Evolutionary conservation across 768 basidiomycete genomes (phyloP), one percentile per base, ranked within the genome.

Genomic region (Gelatoporia subvermispora): DNA sequence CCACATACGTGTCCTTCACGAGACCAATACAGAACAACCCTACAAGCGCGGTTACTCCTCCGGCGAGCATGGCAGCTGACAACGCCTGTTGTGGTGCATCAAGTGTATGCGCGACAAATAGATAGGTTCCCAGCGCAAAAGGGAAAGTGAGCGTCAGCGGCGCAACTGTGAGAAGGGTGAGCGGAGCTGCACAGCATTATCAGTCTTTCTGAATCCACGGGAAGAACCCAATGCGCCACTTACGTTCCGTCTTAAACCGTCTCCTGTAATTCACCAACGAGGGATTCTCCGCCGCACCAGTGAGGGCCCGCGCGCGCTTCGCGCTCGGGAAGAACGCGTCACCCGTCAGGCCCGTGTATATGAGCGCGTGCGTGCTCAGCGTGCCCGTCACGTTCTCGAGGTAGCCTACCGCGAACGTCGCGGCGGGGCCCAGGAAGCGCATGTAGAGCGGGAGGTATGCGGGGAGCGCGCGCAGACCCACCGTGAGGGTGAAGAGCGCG

Each of bases 31-130:
- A 91, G 57, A 92, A 93, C 63, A 87, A 60, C 1, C 89, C 85
- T 25, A 92, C 88, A 18, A 93, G 70, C 4, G 85, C 88, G 0
- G 89, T 89, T 16, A 90, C 81, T 9, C 79, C 82, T 3, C 85
- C 92, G 20, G 85, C 86, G 3, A 94, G 70, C 15, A 94, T 55
- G 1, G 87, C 81, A 18, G 88, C 86, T 11, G 82, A 75, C 8
- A 93, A 72, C 0, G 91, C 89, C 57, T 86, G 77, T 40, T 82
- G 65, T 0, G 90, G 88, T 21, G 82, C 80, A 16, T 65, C 62
- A 18, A 92, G 67, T 0, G 86, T 84, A 65, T 91, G 88, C 2
- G 90, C 86, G n/a, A 92, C 88, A 56, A 94, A 89, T 17, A 97
- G 66, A 64, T 95, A 96, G 4, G 91, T 88, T 34, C 78, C 68